Evolutionary conservation across 257 asterid genomes (phyloP), one percentile per base, ranked within the genome.

Genomic region (Mentha longifolia): DNA sequence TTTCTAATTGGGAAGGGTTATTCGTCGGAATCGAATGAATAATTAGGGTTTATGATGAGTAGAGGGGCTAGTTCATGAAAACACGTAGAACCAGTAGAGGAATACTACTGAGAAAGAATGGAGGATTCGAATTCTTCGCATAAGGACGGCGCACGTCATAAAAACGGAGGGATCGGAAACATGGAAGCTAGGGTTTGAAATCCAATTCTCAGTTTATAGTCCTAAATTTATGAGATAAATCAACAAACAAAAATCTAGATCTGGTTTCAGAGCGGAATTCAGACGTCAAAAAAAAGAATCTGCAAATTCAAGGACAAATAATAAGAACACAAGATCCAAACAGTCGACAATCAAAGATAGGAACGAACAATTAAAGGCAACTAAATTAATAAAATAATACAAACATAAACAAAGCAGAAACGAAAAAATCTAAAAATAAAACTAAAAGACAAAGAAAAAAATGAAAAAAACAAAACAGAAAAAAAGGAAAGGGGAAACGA

Each of bases 81-180:
- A 86, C 54, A 85, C 90, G 13, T 92, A 88, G 77, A 92, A 92
- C 97, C 97, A 87, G 83, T 90, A 83, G 35, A 92, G 91, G 71
- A 88, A 92, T 7, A 92, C 97, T 16, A 92, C 98, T 9, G 98
- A 92, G 77, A 90, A 92, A 2, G 98, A 92, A 72, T 92, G 98
- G 10, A 90, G 88, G 31, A 90, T 73, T 74, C 95, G 86, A 66
- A 90, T 77, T 7, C 95, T 77, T 52, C 89, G 95, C 86, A 90
- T 78, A 13, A 71, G 80, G 56, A 78, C 60, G 10, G 74, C 61
- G 55, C 25, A 16, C 6, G 79, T 85, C 95, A 92, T 85, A 65
- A 65, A 82, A 79, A 64, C 39, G 17, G 79, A 63, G 33, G 72
- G 66, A 65, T 55, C 65, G 70, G 64, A 79, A 62, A 75, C 80